These are phyloP conservation scores for Yamadazyma akitaensis DNA, from an alignment of 805 yeast genomes.

Conservation along the genomic window DNA sequence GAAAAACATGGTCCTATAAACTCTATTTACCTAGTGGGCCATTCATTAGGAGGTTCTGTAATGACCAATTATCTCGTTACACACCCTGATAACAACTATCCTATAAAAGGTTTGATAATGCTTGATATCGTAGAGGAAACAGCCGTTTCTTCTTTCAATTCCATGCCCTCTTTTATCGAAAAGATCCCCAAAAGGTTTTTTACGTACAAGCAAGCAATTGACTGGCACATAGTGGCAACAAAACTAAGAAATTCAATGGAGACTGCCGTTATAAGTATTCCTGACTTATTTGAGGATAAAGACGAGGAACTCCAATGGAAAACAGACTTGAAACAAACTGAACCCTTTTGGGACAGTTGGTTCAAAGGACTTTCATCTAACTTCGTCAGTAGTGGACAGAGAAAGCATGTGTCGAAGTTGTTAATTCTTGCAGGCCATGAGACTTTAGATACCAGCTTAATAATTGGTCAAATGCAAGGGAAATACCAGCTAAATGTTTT, in stretches of 20 bases:
- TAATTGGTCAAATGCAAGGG: constrained; percentile 98
- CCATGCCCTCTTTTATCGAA: constrained; percentile 65
- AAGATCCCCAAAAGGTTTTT: constrained; percentile 63
- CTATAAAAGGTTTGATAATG: constrained; percentile 66
- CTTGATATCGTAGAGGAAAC: constrained; percentile 94
- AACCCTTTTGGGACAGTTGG: constrained; percentile 80
- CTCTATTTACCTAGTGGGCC: constrained; percentile 70
- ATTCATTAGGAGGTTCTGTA: constrained; percentile 90
- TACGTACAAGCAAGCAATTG: constrained; percentile 56
- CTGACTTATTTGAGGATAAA: constrained; percentile 48
- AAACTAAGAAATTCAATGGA: constrained; percentile 50
- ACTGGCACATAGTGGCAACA: constrained; percentile 69
- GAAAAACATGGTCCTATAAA: constrained; percentile 10
- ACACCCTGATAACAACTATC: constrained; percentile 16
- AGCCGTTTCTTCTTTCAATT: constrained; percentile 64
- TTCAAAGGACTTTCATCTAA: constrained; percentile 61
- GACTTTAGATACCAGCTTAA: constrained; percentile 75
- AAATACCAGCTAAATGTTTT: constrained; percentile 85
- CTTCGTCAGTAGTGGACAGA: constrained; percentile 34
- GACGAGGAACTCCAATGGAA: constrained; percentile 48
- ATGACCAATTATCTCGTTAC: constrained; percentile 49
- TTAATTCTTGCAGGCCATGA: constrained; percentile 87
- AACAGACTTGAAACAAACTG: constrained; percentile 58
- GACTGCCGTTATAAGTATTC: constrained; percentile 78
- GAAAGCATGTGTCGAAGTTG: constrained; percentile 52